phyloP scores from a whole-genome alignment of 2,329 filamentous ascomycete species.

The Sporothrix inflata region DNA sequence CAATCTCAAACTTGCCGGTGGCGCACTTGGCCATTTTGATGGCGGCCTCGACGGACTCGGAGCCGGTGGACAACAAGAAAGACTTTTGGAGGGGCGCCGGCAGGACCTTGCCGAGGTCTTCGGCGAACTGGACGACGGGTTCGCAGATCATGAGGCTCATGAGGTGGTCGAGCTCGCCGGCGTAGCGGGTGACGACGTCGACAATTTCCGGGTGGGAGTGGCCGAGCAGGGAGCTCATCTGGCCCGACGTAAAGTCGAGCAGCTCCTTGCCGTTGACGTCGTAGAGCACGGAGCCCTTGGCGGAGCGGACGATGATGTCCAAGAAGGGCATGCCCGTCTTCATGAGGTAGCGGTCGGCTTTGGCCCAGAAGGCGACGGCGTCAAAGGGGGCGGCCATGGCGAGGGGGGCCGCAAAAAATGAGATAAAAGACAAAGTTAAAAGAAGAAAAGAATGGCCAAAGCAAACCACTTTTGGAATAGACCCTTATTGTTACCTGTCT shows the following conservation, averaged over 20 bases:
- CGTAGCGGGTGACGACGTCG: slow-evolving; percentile 51
- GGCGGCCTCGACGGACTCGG: slow-evolving; percentile 29
- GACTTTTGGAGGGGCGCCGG: slow-evolving; percentile 43
- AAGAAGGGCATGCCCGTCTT: slow-evolving; percentile 46
- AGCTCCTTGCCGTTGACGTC: slow-evolving; percentile 2
- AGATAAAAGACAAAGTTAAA: neutral
- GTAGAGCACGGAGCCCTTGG: neutral
- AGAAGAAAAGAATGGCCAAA: neutral
- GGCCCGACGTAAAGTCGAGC: neutral
- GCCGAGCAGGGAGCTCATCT: neutral
- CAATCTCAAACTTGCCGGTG: slow-evolving; percentile 67
- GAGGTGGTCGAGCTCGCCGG: slow-evolving; percentile 58
- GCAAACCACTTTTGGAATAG: neutral
- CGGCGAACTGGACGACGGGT: slow-evolving; percentile 58
- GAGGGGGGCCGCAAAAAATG: neutral
- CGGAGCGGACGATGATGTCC: slow-evolving; percentile 51
- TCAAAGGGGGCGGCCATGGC: neutral
- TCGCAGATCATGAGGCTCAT: slow-evolving; percentile 60
- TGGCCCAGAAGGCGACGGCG: slow-evolving; percentile 40
- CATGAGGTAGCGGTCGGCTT: slow-evolving; percentile 48
- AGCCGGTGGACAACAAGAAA: slow-evolving; percentile 53
- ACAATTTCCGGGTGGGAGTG: neutral
- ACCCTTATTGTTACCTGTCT: neutral
- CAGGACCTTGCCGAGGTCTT: slow-evolving; percentile 49
- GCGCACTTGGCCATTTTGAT: slow-evolving; percentile 62